A percentile compares a stretch with the other conserved stretches of the same genome.
These are phyloP conservation scores for Russula griseocarnosa DNA, from an alignment of 768 basidiomycete species.

Conservation along the genomic window DNA sequence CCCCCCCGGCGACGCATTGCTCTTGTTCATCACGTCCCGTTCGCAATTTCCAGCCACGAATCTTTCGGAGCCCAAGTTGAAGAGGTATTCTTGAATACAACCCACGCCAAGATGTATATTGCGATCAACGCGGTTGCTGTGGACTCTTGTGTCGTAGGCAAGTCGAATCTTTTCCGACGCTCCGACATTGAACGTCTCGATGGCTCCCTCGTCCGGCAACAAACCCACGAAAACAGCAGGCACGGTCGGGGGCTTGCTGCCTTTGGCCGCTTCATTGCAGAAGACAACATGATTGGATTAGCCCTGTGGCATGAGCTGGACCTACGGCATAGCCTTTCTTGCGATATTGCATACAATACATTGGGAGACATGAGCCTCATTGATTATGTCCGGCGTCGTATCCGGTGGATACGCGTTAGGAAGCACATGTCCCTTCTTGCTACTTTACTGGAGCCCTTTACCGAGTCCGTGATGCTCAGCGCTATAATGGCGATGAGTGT, in stretches of 20 bases:
- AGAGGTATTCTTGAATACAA: slow-evolving; percentile 93
- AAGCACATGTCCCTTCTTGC: slow-evolving; percentile 89
- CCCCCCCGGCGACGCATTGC: slow-evolving; percentile 53
- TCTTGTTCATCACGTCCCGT: slow-evolving; percentile 94
- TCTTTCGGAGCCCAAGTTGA: slow-evolving; percentile 80
- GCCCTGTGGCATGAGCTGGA: slow-evolving; percentile 92
- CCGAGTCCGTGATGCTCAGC: slow-evolving; percentile 76
- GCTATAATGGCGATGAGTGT: slow-evolving; percentile 57
- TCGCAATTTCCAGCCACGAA: slow-evolving; percentile 68
- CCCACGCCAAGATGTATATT: slow-evolving; percentile 97
- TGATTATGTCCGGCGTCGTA: slow-evolving; percentile 84
- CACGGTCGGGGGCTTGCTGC: slow-evolving; percentile 58
- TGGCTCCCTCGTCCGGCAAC: slow-evolving; percentile 51
- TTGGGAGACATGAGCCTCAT: slow-evolving; percentile 82
- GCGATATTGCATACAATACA: slow-evolving; percentile 84
- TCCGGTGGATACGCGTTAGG: slow-evolving; percentile 95
- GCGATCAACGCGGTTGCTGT: slow-evolving; percentile 86
- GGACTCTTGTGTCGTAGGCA: slow-evolving; percentile 96
- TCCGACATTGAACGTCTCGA: slow-evolving; percentile 79
- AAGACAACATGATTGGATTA: slow-evolving; percentile 96
- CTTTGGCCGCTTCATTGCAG: slow-evolving; percentile 87
- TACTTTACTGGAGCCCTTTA: slow-evolving; percentile 88
- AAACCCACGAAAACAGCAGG: slow-evolving; percentile 31
- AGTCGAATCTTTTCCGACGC: slow-evolving; percentile 90
- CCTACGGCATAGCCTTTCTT: slow-evolving; percentile 83